These are phyloP conservation scores for Bidens hawaiensis DNA, from an alignment of 140 eudicot genomes.

Conservation along the genomic window DNA sequence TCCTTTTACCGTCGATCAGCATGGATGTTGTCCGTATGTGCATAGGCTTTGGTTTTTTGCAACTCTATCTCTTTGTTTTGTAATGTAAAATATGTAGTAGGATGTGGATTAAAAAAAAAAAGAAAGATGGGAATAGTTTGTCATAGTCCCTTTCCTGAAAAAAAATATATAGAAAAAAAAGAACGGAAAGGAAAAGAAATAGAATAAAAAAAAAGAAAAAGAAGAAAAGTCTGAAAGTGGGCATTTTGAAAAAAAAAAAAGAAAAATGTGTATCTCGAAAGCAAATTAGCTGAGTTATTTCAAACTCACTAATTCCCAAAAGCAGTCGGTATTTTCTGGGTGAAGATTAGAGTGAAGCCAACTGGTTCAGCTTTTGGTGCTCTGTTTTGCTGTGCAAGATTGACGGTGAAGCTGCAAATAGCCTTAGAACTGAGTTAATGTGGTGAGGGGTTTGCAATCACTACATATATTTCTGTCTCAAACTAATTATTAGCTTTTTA, in stretches of 20 bases:
- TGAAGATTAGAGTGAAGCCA: background rate
- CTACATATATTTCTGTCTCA: constrained; percentile 11
- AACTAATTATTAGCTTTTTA: too few species aligned
- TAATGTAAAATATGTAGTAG: background rate
- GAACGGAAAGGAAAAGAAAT: background rate
- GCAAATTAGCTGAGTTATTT: background rate
- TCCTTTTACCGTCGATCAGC: constrained; percentile 36
- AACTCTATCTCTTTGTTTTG: constrained; percentile 15
- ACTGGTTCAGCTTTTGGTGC: background rate
- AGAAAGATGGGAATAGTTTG: constrained; percentile 13
- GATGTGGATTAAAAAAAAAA: constrained; percentile 5
- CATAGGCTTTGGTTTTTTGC: constrained; percentile 14
- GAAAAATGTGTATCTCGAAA: background rate
- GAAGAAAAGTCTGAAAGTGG: background rate
- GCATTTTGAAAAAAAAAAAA: background rate
- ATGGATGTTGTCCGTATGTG: constrained; percentile 33
- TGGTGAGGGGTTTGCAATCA: constrained; percentile 60
- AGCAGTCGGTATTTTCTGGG: background rate
- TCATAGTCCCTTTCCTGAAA: constrained; percentile 1
- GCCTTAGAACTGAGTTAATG: constrained; percentile 28
- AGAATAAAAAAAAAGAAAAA: background rate
- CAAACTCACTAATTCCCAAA: background rate
- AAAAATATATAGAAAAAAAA: constrained; percentile 10
- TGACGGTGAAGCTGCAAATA: constrained; percentile 26
- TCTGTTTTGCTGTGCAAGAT: background rate